Evolutionary conservation across 192 early-diverging fungal genomes (phyloP).

Genomic region (Backusella sp.): DNA sequence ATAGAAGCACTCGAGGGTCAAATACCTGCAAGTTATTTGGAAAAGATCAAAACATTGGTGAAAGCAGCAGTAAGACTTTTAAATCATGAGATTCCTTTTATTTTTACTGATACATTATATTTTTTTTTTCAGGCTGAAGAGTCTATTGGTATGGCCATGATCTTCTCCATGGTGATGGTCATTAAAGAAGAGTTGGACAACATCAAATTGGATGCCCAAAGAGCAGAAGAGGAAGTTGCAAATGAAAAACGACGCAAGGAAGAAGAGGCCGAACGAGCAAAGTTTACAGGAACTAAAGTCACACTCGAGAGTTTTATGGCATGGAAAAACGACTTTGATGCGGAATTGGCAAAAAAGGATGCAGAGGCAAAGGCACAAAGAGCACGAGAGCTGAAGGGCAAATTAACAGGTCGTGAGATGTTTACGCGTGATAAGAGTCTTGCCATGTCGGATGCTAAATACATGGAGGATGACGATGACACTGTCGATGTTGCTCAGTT

Average conservation of each 20-base stretch:
- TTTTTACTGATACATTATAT: no score
- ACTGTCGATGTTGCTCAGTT: conserved; percentile 78
- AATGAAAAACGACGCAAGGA: conserved; percentile 59
- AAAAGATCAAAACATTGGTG: conserved; percentile 29
- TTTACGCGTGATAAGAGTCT: conserved; percentile 90
- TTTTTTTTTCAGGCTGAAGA: conserved; percentile 54
- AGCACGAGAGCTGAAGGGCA: conserved; percentile 38
- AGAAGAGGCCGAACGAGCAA: conserved; percentile 68
- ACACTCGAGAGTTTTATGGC: conserved; percentile 71
- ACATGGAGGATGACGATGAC: conserved; percentile 84
- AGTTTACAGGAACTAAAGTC: conserved; percentile 82
- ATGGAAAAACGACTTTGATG: conserved; percentile 82
- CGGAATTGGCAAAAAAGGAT: conserved; percentile 60
- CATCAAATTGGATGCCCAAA: conserved; percentile 55
- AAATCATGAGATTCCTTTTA: no score
- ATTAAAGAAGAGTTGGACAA: conserved; percentile 74
- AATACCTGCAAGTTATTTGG: conserved; percentile 35
- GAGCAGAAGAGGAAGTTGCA: conserved; percentile 41
- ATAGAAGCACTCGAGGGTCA: conserved; percentile 53
- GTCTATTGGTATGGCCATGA: conserved; percentile 89
- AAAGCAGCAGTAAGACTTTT: conserved; percentile 22
- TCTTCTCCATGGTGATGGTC: conserved; percentile 76
- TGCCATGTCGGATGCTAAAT: conserved; percentile 77
- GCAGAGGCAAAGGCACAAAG: conserved; percentile 40
- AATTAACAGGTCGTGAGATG: conserved; percentile 60